These are phyloP conservation scores for Paecilomyces niveus DNA, from an alignment of 2,329 filamentous ascomycete species.

Conservation along the genomic window DNA sequence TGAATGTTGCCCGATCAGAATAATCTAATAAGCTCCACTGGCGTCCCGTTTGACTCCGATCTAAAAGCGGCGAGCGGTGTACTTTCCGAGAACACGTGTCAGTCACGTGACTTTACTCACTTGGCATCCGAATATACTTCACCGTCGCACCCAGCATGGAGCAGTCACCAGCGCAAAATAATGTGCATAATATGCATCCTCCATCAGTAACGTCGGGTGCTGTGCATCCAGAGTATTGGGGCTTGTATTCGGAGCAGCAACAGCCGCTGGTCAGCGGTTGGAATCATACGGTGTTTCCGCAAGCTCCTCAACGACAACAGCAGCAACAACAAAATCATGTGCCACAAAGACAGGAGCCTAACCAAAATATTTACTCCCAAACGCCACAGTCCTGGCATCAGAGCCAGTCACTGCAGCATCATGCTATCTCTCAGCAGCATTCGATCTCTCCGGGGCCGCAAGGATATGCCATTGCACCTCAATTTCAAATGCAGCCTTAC, in stretches of 20 bases:
- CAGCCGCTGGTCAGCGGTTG: slow-evolving; percentile 16
- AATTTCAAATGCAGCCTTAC: slow-evolving; percentile 25
- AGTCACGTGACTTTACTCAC: slow-evolving; percentile 5
- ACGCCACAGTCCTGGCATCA: slow-evolving; percentile 27
- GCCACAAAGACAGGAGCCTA: slow-evolving; percentile 15
- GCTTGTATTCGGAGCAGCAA: slow-evolving; percentile 20
- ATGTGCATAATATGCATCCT: slow-evolving; percentile 22
- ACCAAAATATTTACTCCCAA: slow-evolving; percentile 25
- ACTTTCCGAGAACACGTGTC: slow-evolving; percentile 3
- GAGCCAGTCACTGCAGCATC: slow-evolving; percentile 21
- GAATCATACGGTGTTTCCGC: slow-evolving; percentile 17
- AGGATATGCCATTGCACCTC: slow-evolving; percentile 18
- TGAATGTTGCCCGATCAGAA: neutral
- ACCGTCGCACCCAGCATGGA: slow-evolving; percentile 22
- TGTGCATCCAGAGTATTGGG: slow-evolving; percentile 32
- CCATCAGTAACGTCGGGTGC: slow-evolving; percentile 18
- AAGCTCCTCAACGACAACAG: slow-evolving; percentile 14
- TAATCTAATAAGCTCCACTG: slow-evolving; percentile 6
- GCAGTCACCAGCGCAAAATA: slow-evolving; percentile 22
- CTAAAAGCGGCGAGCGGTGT: slow-evolving; percentile 2
- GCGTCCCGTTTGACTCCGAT: neutral
- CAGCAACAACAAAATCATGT: slow-evolving; percentile 12
- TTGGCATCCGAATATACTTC: neutral
- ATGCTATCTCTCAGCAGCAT: slow-evolving; percentile 10
- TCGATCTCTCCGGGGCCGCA: slow-evolving; percentile 18